Conservation (phyloP, 1,284 basidiomycete species). For the Cryptococcus hybrid region DNA sequence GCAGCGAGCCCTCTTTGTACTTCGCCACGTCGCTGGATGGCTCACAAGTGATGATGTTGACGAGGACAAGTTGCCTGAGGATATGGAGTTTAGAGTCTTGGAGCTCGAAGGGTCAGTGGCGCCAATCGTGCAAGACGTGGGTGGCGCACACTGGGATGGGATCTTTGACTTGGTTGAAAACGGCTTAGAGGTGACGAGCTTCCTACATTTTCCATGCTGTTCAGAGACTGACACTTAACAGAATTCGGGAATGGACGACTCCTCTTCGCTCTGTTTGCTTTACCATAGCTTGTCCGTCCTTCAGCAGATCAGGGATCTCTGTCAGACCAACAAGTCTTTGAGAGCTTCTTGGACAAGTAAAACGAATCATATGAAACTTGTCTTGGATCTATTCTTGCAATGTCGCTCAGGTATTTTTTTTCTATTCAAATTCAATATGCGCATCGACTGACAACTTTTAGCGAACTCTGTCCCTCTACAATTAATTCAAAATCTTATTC, state of each 20-base stretch:
- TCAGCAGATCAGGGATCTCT: conserved; percentile 67
- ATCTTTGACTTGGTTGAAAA: conserved; percentile 87
- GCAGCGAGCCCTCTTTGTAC: conserved; percentile 81
- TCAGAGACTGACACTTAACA: conserved; percentile 38
- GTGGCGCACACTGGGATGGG: conserved; percentile 87
- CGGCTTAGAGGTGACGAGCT: conserved; percentile 69
- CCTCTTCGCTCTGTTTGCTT: conserved; percentile 61
- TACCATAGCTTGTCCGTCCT: conserved; percentile 69
- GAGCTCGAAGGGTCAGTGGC: conserved; percentile 72
- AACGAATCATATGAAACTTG: conserved; percentile 43
- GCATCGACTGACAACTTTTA: neutral
- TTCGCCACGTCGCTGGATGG: conserved; percentile 84
- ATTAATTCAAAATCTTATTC: conserved; percentile 63
- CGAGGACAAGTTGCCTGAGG: conserved; percentile 60
- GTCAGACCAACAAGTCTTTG: conserved; percentile 69
- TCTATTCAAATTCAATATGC: neutral
- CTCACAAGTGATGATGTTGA: conserved; percentile 70
- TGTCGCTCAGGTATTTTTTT: conserved; percentile 17
- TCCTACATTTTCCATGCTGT: neutral
- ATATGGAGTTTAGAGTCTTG: conserved; percentile 73
- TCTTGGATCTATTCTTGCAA: conserved; percentile 40
- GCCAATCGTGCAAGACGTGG: conserved; percentile 83
- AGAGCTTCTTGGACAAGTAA: conserved; percentile 67
- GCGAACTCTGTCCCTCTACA: conserved; percentile 57
- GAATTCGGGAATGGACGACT: conserved; percentile 64